Conservation (phyloP, 192 early-diverging fungal species). For the Coemansia sp. region DNA sequence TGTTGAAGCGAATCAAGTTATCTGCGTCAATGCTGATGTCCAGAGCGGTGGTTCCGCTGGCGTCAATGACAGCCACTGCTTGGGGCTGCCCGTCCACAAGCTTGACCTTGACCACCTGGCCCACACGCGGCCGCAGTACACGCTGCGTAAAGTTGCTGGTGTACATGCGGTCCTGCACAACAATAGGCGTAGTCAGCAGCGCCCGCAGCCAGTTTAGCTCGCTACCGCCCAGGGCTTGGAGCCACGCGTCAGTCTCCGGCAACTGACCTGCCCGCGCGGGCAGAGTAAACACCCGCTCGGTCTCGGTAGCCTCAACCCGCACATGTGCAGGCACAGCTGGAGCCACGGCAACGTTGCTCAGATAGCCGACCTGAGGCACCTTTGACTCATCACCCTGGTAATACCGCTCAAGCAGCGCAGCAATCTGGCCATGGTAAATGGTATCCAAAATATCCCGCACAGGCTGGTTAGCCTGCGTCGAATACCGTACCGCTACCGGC, state of each 20-base stretch:
- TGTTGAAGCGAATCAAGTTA: slow-evolving; percentile 57
- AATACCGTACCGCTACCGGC: slow-evolving; percentile 78
- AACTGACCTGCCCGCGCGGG: slow-evolving; percentile 15
- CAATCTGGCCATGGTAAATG: slow-evolving; percentile 82
- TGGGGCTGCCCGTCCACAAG: slow-evolving; percentile 48
- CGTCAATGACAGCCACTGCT: slow-evolving; percentile 7
- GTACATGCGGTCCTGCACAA: slow-evolving; percentile 78
- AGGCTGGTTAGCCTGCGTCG: slow-evolving; percentile 81
- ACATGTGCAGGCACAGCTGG: slow-evolving; percentile 49
- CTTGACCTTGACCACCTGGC: slow-evolving; percentile 53
- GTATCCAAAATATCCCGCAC: slow-evolving; percentile 86
- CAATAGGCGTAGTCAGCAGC: slow-evolving; percentile 69
- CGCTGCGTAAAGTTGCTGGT: slow-evolving; percentile 64
- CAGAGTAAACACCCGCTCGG: slow-evolving; percentile 23
- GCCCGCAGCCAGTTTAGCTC: slow-evolving; percentile 84
- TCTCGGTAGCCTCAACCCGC: slow-evolving; percentile 11
- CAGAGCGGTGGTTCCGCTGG: slow-evolving; percentile 5
- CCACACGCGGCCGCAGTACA: slow-evolving; percentile 63
- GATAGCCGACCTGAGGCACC: slow-evolving; percentile 78
- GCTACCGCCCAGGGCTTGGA: slow-evolving; percentile 69
- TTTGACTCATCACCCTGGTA: slow-evolving; percentile 61
- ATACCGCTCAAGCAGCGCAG: slow-evolving; percentile 70
- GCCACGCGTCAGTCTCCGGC: slow-evolving; percentile 15
- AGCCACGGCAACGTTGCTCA: slow-evolving; percentile 41
- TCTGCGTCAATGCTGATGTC: slow-evolving; percentile 53